Evolutionary conservation across 257 asterid species (phyloP).

Genomic region (Paraleonurus japonicus): DNA sequence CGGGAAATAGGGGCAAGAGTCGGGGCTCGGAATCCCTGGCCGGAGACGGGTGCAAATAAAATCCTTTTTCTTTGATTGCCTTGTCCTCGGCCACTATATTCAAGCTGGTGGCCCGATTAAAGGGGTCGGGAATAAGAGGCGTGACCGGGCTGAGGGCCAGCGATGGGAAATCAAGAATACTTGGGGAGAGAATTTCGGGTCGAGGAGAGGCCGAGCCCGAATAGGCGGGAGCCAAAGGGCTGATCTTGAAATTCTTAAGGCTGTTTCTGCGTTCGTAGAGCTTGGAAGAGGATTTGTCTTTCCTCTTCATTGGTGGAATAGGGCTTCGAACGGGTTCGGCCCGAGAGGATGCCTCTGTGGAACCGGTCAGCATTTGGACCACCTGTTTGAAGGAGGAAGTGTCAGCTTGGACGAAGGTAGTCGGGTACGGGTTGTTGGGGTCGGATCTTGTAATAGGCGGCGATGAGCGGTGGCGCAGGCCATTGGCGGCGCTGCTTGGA

Average conservation of each 20-base stretch:
- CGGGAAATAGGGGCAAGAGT: slow-evolving; percentile 77
- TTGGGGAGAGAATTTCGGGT: slow-evolving; percentile 74
- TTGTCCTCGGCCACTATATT: slow-evolving; percentile 67
- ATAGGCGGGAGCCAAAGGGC: slow-evolving; percentile 58
- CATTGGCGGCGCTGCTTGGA: slow-evolving; percentile 36
- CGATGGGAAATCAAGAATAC: slow-evolving; percentile 86
- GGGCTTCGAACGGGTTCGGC: slow-evolving; percentile 48
- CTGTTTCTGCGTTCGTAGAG: slow-evolving; percentile 84
- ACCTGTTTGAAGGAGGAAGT: slow-evolving; percentile 88
- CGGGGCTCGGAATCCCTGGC: slow-evolving; percentile 88
- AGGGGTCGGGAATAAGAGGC: slow-evolving; percentile 86
- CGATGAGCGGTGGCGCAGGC: slow-evolving; percentile 39
- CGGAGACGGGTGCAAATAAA: slow-evolving; percentile 84
- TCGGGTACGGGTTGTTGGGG: slow-evolving; percentile 79
- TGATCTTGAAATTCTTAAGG: slow-evolving; percentile 74
- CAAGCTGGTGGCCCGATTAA: slow-evolving; percentile 47
- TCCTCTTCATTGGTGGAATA: slow-evolving; percentile 72
- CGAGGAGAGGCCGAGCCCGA: slow-evolving; percentile 68
- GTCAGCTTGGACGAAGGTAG: slow-evolving; percentile 98
- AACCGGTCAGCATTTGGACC: slow-evolving; percentile 91
- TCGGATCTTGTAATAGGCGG: slow-evolving; percentile 86
- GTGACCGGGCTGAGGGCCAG: slow-evolving; percentile 89
- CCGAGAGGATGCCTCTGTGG: slow-evolving; percentile 55
- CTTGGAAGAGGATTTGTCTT: slow-evolving; percentile 66
- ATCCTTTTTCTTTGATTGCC: slow-evolving; percentile 76